Conservation (phyloP, 1,284 basidiomycete genomes). For the Cutaneotrichosporon sp. region DNA sequence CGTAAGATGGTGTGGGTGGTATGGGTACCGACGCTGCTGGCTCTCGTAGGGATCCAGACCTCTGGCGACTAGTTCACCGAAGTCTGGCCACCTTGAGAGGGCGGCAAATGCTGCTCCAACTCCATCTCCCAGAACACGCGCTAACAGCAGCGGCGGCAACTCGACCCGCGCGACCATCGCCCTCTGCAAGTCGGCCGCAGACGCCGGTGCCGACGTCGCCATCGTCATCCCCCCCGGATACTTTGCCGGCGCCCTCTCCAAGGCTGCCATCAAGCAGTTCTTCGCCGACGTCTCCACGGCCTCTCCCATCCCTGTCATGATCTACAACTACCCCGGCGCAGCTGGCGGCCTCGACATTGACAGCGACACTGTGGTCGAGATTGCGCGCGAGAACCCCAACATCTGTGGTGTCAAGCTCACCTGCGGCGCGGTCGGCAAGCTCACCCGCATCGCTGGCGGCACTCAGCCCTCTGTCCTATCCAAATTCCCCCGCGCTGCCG, state of each 20-base stretch:
- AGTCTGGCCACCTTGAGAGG: too few species aligned
- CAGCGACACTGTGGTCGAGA: slow-evolving; percentile 76
- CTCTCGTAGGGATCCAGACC: too few species aligned
- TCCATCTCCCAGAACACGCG: background rate
- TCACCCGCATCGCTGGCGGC: slow-evolving; percentile 72
- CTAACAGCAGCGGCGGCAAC: slow-evolving; percentile 60
- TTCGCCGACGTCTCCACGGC: slow-evolving; percentile 72
- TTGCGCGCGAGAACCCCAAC: slow-evolving; percentile 61
- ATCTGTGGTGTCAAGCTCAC: slow-evolving; percentile 81
- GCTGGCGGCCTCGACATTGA: slow-evolving; percentile 81
- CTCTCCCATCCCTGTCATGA: slow-evolving; percentile 79
- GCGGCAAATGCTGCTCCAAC: too few species aligned
- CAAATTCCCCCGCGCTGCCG: slow-evolving; percentile 63
- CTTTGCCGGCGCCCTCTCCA: slow-evolving; percentile 70
- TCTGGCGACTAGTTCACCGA: background rate
- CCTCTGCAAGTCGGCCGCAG: slow-evolving; percentile 69
- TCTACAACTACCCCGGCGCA: slow-evolving; percentile 87
- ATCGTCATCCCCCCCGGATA: slow-evolving; percentile 84
- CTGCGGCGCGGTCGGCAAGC: slow-evolving; percentile 85
- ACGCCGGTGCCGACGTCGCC: slow-evolving; percentile 75
- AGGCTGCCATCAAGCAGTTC: slow-evolving; percentile 71
- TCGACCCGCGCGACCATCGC: slow-evolving; percentile 78
- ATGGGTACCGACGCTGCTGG: too few species aligned
- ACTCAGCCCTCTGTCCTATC: slow-evolving; percentile 64
- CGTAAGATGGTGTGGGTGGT: background rate